Conservation (phyloP, 305 asterid genomes). For the Fraxinus floribunda region DNA sequence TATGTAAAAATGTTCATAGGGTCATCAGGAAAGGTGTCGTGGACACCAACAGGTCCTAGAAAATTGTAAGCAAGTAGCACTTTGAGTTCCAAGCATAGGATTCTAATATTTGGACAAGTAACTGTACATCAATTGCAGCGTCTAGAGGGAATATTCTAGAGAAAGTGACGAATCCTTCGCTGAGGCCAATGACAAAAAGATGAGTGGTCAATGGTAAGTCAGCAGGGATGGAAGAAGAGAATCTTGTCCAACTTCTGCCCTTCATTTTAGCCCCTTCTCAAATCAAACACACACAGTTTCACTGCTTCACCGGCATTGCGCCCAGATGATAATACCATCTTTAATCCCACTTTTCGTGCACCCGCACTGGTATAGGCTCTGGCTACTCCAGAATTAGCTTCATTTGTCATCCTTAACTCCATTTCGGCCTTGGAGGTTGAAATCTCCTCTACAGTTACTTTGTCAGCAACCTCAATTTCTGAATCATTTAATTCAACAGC, state of each 20-base stretch:
- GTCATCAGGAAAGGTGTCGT: slow-evolving; percentile 81
- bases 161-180: slow-evolving; percentile 81
- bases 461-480: too few species aligned
- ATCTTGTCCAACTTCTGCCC: slow-evolving; percentile 95
- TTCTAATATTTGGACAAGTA: slow-evolving; percentile 72
- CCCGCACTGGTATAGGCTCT: too few species aligned
- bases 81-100: slow-evolving; percentile 62
- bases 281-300: slow-evolving; percentile 78
- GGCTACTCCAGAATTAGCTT: too few species aligned
- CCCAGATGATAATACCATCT: too few species aligned
- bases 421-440: too few species aligned
- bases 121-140: slow-evolving; percentile 36
- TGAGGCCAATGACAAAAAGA: slow-evolving; percentile 85
- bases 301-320: slow-evolving; percentile 42
- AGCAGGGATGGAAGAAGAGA: slow-evolving; percentile 73
- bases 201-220: slow-evolving; percentile 72
- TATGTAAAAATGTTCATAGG: slow-evolving; percentile 31
- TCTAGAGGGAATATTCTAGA: slow-evolving; percentile 36
- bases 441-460: too few species aligned
- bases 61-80: slow-evolving; percentile 67
- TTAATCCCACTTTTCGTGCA: too few species aligned
- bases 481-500: too few species aligned
- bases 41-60: slow-evolving; percentile 91
- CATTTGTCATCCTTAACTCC: too few species aligned
- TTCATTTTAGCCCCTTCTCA: slow-evolving; percentile 89